Evolutionary conservation across 1,284 basidiomycete species (phyloP).

Genomic region (Chondrostereum purpureum): DNA sequence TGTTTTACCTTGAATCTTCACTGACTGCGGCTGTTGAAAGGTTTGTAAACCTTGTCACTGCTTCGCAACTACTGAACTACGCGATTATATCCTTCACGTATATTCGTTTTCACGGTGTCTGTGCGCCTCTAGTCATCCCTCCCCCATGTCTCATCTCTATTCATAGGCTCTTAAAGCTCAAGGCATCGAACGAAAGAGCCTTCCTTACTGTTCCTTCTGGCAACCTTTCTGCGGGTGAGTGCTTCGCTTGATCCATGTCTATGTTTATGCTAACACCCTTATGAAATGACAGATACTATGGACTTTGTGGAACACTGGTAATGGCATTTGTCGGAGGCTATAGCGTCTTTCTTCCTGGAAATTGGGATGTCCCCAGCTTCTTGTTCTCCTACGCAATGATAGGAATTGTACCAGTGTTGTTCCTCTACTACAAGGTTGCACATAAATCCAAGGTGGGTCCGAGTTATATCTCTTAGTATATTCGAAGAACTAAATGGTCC

Average conservation of each 20-base stretch:
- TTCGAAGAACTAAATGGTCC: neutral
- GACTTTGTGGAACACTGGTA: constrained; percentile 32
- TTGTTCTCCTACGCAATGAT: constrained; percentile 53
- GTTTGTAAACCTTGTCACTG: constrained; percentile 41
- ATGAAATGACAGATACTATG: constrained; percentile 32
- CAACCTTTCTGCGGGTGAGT: constrained; percentile 46
- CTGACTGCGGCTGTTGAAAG: constrained; percentile 15
- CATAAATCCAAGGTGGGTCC: constrained; percentile 40
- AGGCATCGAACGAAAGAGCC: constrained; percentile 48
- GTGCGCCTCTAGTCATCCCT: constrained; percentile 12
- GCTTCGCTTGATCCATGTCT: neutral
- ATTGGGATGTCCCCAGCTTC: constrained; percentile 49
- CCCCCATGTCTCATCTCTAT: neutral
- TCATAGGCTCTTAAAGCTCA: constrained; percentile 53
- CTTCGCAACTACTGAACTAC: constrained; percentile 39
- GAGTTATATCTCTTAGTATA: no score
- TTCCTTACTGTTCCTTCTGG: constrained; percentile 45
- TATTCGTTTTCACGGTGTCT: constrained; percentile 34
- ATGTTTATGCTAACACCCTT: constrained; percentile 7
- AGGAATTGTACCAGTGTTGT: constrained; percentile 45
- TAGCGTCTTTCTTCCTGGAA: constrained; percentile 48
- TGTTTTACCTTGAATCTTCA: neutral
- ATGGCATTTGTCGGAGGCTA: constrained; percentile 52
- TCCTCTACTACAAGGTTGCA: constrained; percentile 54
- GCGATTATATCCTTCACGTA: constrained; percentile 41